Evolutionary conservation across 805 yeast genomes (phyloP).

Genomic region (Ascoidea asiatica): DNA sequence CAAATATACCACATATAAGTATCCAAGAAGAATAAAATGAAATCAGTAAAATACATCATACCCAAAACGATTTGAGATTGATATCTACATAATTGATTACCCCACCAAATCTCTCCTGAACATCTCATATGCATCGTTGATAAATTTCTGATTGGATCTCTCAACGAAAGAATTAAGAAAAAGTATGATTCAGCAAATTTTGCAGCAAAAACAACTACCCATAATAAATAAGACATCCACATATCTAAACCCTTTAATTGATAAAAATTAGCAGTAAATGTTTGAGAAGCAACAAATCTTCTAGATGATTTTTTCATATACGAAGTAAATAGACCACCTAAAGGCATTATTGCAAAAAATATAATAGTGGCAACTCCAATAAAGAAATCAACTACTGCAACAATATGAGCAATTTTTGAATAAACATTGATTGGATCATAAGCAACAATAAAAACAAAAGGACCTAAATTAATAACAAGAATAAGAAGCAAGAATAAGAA

Average conservation of each 20-base stretch:
- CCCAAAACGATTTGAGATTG: conserved; percentile 87
- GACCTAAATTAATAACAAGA: conserved; percentile 64
- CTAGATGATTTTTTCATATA: conserved; percentile 80
- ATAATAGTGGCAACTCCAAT: conserved; percentile 73
- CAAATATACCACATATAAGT: conserved; percentile 98
- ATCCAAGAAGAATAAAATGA: conserved; percentile 95
- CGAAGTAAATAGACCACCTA: conserved; percentile 91
- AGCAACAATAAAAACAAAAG: conserved; percentile 74
- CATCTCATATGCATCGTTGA: conserved; percentile 85
- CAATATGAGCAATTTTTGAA: conserved; percentile 62
- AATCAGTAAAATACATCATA: conserved; percentile 84
- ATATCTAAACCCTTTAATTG: conserved; percentile 76
- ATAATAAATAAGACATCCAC: conserved; percentile 90
- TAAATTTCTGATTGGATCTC: conserved; percentile 90
- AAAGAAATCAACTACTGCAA: conserved; percentile 80
- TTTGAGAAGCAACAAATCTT: conserved; percentile 83
- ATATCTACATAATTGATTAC: conserved; percentile 52
- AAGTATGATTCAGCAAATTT: conserved; percentile 84
- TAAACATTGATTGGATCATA: conserved; percentile 56
- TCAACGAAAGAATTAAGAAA: conserved; percentile 76
- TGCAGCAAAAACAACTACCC: conserved; percentile 83
- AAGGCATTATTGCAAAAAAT: conserved; percentile 89
- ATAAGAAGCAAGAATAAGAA: conserved; percentile 58
- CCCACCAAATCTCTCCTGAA: conserved; percentile 86
- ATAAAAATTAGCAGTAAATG: conserved; percentile 87